phyloP scores from a whole-genome alignment of 2,329 filamentous ascomycete genomes.

The Epichloe sp. region DNA sequence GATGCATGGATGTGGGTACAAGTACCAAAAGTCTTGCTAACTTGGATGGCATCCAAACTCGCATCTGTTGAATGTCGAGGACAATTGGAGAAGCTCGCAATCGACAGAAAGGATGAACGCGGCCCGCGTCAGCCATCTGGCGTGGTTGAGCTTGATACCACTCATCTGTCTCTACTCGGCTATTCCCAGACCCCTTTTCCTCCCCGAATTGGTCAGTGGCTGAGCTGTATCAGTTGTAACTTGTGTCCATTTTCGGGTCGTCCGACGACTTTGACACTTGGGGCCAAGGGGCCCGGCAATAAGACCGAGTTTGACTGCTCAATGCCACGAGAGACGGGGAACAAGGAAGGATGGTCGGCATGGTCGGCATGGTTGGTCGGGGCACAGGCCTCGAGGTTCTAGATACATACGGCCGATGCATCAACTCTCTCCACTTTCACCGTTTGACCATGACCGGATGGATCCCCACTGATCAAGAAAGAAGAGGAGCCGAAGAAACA shows the following conservation, averaged over 20 bases:
- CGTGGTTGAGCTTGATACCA: no score
- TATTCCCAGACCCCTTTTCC: no score
- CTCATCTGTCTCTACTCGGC: no score
- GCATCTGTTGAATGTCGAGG: neutral
- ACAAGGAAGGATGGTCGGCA: neutral
- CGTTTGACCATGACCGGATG: slow-evolving; percentile 9
- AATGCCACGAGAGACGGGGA: neutral
- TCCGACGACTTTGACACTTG: no score
- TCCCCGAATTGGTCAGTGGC: no score
- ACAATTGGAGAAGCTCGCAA: neutral
- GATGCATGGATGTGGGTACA: neutral
- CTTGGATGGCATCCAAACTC: neutral
- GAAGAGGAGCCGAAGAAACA: neutral
- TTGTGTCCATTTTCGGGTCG: no score
- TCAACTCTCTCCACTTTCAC: slow-evolving; percentile 10
- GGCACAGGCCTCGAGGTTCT: slow-evolving; percentile 8
- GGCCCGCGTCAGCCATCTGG: no score
- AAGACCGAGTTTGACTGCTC: neutral
- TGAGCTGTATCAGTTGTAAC: no score
- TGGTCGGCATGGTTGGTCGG: slow-evolving; percentile 5
- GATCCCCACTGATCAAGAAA: slow-evolving; percentile 14
- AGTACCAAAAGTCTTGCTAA: neutral
- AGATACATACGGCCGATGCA: slow-evolving; percentile 7
- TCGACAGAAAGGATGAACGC: neutral
- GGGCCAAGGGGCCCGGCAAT: no score